These are phyloP conservation scores for Claviceps spartinae DNA, from an alignment of 2,329 filamentous ascomycete genomes.

Conservation along the genomic window DNA sequence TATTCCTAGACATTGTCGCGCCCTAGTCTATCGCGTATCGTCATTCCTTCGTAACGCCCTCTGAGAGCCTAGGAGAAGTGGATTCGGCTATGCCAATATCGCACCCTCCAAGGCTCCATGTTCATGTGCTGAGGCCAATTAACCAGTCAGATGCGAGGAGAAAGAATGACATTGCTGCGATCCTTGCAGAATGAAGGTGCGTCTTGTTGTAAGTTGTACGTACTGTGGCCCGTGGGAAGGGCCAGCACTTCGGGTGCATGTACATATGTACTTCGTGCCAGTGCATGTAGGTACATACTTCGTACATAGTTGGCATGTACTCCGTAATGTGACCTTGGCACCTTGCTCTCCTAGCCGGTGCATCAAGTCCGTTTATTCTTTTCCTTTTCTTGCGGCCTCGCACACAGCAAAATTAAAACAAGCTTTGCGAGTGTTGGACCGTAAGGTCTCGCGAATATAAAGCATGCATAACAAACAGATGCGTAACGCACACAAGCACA, in stretches of 20 bases:
- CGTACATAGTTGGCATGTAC: not conserved
- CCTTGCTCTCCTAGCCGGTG: not conserved
- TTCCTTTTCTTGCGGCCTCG: not conserved
- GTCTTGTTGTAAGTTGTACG: not conserved
- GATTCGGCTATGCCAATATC: not conserved
- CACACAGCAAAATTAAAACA: not conserved
- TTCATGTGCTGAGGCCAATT: not conserved
- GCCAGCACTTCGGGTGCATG: too few species aligned
- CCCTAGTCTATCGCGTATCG: not conserved
- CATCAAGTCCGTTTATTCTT: not conserved
- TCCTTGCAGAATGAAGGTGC: not conserved
- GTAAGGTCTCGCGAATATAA: too few species aligned
- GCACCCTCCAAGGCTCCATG: not conserved
- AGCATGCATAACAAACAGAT: too few species aligned
- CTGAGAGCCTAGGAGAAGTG: not conserved
- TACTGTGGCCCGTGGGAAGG: too few species aligned
- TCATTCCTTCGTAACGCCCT: slow-evolving; percentile 2
- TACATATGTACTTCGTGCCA: too few species aligned
- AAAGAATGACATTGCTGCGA: not conserved
- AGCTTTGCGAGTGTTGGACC: too few species aligned
- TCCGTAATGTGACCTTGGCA: not conserved
- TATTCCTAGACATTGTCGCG: not conserved
- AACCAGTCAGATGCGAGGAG: slow-evolving; percentile 5
- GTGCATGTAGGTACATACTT: too few species aligned
- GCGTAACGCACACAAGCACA: too few species aligned